Evolutionary conservation across 1,139 yeast species (phyloP), one percentile per base, ranked within the genome.

Genomic region (Yamadazyma diddensiae): DNA sequence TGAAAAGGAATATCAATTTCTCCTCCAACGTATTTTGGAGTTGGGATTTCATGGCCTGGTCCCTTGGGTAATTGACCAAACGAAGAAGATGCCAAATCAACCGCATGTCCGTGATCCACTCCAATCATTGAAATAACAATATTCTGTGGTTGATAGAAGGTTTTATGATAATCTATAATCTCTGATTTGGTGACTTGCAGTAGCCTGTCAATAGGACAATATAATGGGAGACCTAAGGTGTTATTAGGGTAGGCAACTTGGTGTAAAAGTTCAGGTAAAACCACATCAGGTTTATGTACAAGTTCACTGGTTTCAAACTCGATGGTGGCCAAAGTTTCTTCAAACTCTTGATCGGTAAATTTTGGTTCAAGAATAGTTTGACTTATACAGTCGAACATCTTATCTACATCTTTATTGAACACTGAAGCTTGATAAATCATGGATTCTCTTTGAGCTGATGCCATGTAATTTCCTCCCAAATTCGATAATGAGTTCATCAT

Each of bases 381-480:
- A n/a, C 87, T 66, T 47, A 92, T 67, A 33, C 87, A 66, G 28
- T 74, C 75, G 46, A 86, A 77, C 95, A 94, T 88, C 43, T 70
- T 66, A 28, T 79, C 94, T n/a, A 83, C 80, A 52, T 90, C 96
- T 34, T 63, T 74, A 54, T 90, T 88, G 67, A 92, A 92, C 1
- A 88, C 95, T 2, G 95, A 82, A 2, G 97, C 95, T 57, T 92
- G 97, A 57, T 92, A 92, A 64, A 92, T 78, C 66, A 92, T 73
- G 4, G 94, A 77, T 55, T 92, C 98, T 52, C 98, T 72, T 18
- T 94, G 86, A 1, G 96, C 86, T 1, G 95, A 82, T 52, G 96
- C 85, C 79, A 87, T 90, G 58, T 84, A 88, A 57, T 90, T 92
- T 9, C 98, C 98, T 26, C 98, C 98, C 35, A 92, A 61, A 32